Evolutionary conservation across 176 grass and related monocot genomes (phyloP).

Genomic region (Triticum monococcum): DNA sequence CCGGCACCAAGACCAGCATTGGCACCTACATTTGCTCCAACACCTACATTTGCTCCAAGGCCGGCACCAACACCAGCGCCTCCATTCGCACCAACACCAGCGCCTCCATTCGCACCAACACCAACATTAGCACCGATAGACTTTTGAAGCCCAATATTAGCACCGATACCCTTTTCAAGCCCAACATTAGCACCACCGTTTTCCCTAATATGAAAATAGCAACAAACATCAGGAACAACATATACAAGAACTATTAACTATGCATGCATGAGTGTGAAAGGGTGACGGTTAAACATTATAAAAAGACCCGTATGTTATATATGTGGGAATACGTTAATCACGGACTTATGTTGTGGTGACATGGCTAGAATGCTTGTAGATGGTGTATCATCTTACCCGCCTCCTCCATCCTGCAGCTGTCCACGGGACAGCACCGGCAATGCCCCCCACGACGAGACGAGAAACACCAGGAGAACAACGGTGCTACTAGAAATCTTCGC

Average conservation of each 20-base stretch:
- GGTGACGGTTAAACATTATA: background rate
- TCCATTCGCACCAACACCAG: background rate
- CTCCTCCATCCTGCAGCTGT: too few relatives aligned
- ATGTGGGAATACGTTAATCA: background rate
- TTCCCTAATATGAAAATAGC: background rate
- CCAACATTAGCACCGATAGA: background rate
- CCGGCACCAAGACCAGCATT: background rate
- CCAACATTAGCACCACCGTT: too few relatives aligned
- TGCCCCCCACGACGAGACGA: slow-evolving; percentile 23
- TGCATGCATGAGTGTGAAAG: background rate
- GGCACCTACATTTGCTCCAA: background rate
- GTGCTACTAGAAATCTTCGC: background rate
- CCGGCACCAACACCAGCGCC: background rate
- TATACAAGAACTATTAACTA: background rate
- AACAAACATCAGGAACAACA: background rate
- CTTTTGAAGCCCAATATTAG: too few relatives aligned
- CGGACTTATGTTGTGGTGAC: background rate
- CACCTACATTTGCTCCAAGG: background rate
- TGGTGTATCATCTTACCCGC: background rate
- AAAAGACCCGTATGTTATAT: background rate
- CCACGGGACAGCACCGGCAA: background rate
- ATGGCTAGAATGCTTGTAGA: background rate
- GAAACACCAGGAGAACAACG: background rate
- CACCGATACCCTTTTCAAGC: too few relatives aligned
- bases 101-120: background rate